phyloP scores from a whole-genome alignment of 2,329 filamentous ascomycete species.

The Trichoderma gracile region DNA sequence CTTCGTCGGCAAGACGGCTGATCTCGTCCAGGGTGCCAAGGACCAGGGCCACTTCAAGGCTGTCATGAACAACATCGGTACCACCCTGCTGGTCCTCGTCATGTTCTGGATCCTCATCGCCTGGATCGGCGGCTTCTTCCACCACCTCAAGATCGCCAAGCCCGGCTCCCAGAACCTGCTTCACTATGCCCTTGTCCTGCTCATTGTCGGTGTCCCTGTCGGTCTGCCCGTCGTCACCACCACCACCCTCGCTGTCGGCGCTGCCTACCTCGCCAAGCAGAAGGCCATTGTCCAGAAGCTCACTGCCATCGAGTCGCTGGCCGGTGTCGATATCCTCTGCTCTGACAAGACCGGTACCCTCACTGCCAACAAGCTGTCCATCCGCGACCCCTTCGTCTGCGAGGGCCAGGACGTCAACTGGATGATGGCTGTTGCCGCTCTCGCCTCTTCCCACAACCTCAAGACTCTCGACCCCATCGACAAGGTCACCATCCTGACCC shows the following conservation, averaged over 20 bases:
- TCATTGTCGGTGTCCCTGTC: slow-evolving; percentile 88
- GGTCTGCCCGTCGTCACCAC: slow-evolving; percentile 92
- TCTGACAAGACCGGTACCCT: slow-evolving; percentile 93
- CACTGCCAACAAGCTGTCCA: slow-evolving; percentile 91
- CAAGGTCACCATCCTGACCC: slow-evolving; percentile 88
- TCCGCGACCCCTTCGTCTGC: slow-evolving; percentile 81
- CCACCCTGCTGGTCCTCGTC: slow-evolving; percentile 75
- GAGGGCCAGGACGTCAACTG: slow-evolving; percentile 81
- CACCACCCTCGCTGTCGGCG: slow-evolving; percentile 92
- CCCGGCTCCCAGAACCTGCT: slow-evolving; percentile 56
- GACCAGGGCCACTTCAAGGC: slow-evolving; percentile 87
- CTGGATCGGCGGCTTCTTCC: slow-evolving; percentile 87
- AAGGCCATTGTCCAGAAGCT: slow-evolving; percentile 93
- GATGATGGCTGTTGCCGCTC: slow-evolving; percentile 87
- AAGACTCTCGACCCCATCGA: slow-evolving; percentile 95
- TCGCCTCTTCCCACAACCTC: slow-evolving; percentile 90
- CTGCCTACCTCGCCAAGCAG: slow-evolving; percentile 87
- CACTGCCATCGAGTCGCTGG: slow-evolving; percentile 86
- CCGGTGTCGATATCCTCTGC: slow-evolving; percentile 90
- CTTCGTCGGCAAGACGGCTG: slow-evolving; percentile 85
- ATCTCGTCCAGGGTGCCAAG: slow-evolving; percentile 73
- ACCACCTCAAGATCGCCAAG: slow-evolving; percentile 73
- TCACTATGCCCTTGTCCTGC: slow-evolving; percentile 82
- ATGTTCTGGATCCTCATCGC: slow-evolving; percentile 78
- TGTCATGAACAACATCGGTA: slow-evolving; percentile 84